Percentiles rank a stretch among this genome's conserved stretches.
phyloP scores from a whole-genome alignment of 2,329 filamentous ascomycete species.

The Talaromyces marneffei region DNA sequence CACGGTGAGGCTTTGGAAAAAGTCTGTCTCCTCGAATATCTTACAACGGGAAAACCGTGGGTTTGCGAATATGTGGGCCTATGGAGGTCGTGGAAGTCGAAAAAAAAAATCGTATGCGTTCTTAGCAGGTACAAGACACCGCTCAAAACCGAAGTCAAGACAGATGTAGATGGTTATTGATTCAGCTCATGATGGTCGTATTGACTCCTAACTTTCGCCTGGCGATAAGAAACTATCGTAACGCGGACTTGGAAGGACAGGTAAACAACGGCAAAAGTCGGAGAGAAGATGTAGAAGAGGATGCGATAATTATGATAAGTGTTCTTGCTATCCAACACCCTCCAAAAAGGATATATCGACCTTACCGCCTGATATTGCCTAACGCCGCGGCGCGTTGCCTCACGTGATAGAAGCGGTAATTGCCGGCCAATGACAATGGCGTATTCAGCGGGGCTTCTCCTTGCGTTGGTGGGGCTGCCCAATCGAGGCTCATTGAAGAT shows the following conservation, averaged over 20 bases:
- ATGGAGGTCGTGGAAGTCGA: background rate
- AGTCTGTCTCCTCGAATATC: background rate
- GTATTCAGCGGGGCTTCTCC: background rate
- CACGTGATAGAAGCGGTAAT: background rate
- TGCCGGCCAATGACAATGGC: background rate
- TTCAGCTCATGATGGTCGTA: conserved; percentile 4
- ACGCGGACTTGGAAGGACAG: background rate
- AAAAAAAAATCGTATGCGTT: background rate
- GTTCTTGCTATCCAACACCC: background rate
- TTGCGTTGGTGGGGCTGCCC: background rate
- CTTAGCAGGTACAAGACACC: background rate
- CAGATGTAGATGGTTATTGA: background rate
- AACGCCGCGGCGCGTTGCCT: background rate
- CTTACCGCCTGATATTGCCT: conserved; percentile 10
- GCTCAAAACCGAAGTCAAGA: background rate
- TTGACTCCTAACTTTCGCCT: background rate
- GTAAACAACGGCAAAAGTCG: background rate
- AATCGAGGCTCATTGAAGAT: background rate
- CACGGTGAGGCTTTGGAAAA: background rate
- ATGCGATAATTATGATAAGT: background rate
- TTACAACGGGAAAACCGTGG: background rate
- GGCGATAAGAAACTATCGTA: background rate
- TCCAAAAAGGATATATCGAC: background rate
- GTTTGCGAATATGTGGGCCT: background rate
- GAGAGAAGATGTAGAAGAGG: background rate